A percentile compares a stretch with the other conserved stretches of the same genome.
Evolutionary conservation across 768 basidiomycete genomes (phyloP).

Genomic region (Termitomyces heimii): DNA sequence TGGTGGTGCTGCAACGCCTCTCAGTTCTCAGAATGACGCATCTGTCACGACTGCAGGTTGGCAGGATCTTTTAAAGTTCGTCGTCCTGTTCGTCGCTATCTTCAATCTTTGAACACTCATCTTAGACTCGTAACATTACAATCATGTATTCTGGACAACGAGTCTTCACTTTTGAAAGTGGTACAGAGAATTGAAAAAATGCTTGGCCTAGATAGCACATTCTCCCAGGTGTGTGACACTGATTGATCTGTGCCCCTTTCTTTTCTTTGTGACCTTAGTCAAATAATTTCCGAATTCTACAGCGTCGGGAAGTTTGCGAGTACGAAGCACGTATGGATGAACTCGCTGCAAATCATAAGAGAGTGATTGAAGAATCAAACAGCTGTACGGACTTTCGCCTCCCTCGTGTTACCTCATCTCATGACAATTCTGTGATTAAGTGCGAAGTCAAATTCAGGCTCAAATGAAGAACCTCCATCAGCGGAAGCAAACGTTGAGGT

Average conservation of each 20-base stretch:
- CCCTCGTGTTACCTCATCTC: not conserved
- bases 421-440: constrained; percentile 16
- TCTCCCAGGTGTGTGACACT: constrained; percentile 33
- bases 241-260: not conserved
- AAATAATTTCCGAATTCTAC: not conserved
- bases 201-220: constrained; percentile 34
- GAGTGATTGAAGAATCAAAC: constrained; percentile 36
- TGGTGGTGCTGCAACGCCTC: constrained; percentile 12
- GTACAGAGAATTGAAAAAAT: constrained; percentile 40
- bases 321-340: constrained; percentile 50
- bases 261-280: constrained; percentile 12
- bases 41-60: constrained; percentile 44
- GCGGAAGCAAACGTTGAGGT: constrained; percentile 40
- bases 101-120: not conserved
- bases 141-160: constrained; percentile 44
- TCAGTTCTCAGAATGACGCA: constrained; percentile 9
- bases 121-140: constrained; percentile 49
- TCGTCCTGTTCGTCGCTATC: constrained; percentile 6
- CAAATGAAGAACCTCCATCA: constrained; percentile 31
- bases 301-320: constrained; percentile 70
- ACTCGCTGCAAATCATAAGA: constrained; percentile 35
- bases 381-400: constrained; percentile 33
- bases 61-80: constrained; percentile 72
- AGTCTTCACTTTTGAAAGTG: constrained; percentile 41
- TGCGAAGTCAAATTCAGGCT: constrained; percentile 22